Percentiles rank a stretch among this genome's conserved stretches.
Conservation (phyloP, 805 yeast species). For the Metschnikowia peoriensis region DNA sequence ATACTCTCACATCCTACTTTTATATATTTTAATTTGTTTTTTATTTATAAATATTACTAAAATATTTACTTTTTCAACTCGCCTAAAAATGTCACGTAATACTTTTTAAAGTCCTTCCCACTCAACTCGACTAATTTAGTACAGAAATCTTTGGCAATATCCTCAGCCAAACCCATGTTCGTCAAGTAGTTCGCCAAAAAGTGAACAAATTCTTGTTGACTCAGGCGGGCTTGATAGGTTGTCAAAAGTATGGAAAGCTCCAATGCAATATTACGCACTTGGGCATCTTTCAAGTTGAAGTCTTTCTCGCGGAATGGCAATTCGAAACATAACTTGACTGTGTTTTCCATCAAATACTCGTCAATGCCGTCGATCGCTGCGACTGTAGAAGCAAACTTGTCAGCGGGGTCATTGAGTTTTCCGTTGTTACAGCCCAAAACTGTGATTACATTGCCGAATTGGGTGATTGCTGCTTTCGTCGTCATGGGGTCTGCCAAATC, state of each 20-base stretch:
- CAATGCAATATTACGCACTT: conserved; percentile 65
- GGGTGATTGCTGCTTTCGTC: conserved; percentile 67
- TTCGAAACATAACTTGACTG: conserved; percentile 69
- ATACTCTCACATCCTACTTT: neutral
- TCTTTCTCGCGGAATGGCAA: conserved; percentile 70
- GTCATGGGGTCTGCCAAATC: conserved; percentile 61
- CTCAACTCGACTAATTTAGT: conserved; percentile 54
- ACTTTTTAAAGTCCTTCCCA: conserved; percentile 68
- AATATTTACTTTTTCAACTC: conserved; percentile 28
- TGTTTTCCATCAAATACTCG: conserved; percentile 63
- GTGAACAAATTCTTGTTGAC: conserved; percentile 46
- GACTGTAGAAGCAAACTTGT: conserved; percentile 47
- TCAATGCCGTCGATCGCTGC: conserved; percentile 67
- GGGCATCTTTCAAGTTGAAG: conserved; percentile 75
- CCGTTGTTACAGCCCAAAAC: conserved; percentile 66
- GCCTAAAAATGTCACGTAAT: conserved; percentile 48
- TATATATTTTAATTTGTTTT: neutral
- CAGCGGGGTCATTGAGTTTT: conserved; percentile 58
- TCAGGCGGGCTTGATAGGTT: conserved; percentile 37
- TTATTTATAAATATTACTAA: neutral
- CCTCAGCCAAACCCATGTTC: conserved; percentile 53
- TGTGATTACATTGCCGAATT: conserved; percentile 60
- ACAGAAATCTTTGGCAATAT: conserved; percentile 60
- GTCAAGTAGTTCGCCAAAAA: conserved; percentile 56
- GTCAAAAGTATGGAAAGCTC: conserved; percentile 74